Base-by-base conservation (phyloP, 306 rosid species). In the Lathyrus aphaca region DNA sequence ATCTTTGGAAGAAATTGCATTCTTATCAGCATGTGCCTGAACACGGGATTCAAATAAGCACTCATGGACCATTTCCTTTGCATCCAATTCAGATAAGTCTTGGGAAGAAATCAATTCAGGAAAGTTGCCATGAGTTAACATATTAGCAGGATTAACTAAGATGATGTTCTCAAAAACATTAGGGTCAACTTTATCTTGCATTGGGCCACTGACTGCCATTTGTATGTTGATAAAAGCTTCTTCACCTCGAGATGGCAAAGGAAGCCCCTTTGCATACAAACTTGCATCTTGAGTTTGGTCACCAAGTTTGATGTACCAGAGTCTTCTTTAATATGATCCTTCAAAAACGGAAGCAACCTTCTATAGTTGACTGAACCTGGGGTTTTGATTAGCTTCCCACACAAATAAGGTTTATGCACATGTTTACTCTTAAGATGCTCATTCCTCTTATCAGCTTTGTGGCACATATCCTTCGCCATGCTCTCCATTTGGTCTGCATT, bases 331-430 rank as follows among this genome's bases (percentile, higher is more conserved):
- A 65, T 19, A 12, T 81, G 77, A 50, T 77, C 82, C 89, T 55
- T 76, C 49, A 90, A 18, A 86, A 64, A 93, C 14, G 94, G 97
- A 63, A 93, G 94, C 78, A 93, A 19, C 85, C 91, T 85, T 69
- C 71, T 82, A 75, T 85, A 93, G 88, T 88, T 82, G 64, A 90
- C 58, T 10, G 96, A 90, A 58, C 96, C 90, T 0, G 90, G 94
- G 15, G 83, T 69, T 78, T 73, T 93, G 75, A 88, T 86, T 58
- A 93, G 84, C 71, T 76, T 93, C 79, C 82, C 63, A 50, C 67
- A 82, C 72, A 79, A 81, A 72, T 86, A 75, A 21, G 86, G 88
- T 68, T 57, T 77, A 73, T 82, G 83, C 23, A 90, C 96, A 48
- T 71, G 60, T 81, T 80, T 83, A 29, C 67, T 54, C 75, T 60